A percentile compares a stretch with the other conserved stretches of the same genome.
Conservation (phyloP, 305 asterid genomes). For the Fraxinus floribunda region DNA sequence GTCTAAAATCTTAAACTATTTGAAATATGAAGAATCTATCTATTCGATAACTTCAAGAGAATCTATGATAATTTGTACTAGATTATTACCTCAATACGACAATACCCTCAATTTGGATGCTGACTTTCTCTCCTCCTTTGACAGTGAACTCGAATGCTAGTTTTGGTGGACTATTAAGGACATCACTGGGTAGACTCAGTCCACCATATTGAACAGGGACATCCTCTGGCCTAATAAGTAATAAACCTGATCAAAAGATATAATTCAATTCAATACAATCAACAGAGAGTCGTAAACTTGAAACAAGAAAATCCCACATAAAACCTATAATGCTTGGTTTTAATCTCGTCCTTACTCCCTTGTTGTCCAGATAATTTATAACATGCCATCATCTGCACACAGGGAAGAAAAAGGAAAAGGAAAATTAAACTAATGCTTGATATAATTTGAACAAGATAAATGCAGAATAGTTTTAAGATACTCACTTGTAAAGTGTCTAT, state of each 20-base stretch:
- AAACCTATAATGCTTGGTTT: not conserved
- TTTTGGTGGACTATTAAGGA: constrained; percentile 53
- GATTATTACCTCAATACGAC: constrained; percentile 63
- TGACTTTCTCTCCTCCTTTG: constrained; percentile 92
- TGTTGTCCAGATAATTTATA: not conserved
- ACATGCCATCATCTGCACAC: constrained; percentile 5
- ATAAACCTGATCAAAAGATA: constrained; percentile 45
- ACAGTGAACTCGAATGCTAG: constrained; percentile 89
- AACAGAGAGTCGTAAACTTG: not conserved
- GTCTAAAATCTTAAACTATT: not conserved
- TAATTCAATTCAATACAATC: not conserved
- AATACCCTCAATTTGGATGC: constrained; percentile 74
- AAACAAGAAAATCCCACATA: not conserved
- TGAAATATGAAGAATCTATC: not conserved
- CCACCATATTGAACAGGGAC: constrained; percentile 93
- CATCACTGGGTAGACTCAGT: constrained; percentile 68
- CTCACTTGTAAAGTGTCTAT: constrained; percentile 86
- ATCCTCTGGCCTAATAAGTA: constrained; percentile 74
- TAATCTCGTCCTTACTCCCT: not conserved
- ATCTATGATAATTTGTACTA: not conserved
- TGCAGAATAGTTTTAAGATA: not conserved
- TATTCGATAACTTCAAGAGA: not conserved
- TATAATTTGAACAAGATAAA: not conserved
- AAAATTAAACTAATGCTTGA: not conserved
- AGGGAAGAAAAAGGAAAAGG: not conserved